Evolutionary conservation across 768 basidiomycete species (phyloP).

Genomic region (Russula ochroleuca): DNA sequence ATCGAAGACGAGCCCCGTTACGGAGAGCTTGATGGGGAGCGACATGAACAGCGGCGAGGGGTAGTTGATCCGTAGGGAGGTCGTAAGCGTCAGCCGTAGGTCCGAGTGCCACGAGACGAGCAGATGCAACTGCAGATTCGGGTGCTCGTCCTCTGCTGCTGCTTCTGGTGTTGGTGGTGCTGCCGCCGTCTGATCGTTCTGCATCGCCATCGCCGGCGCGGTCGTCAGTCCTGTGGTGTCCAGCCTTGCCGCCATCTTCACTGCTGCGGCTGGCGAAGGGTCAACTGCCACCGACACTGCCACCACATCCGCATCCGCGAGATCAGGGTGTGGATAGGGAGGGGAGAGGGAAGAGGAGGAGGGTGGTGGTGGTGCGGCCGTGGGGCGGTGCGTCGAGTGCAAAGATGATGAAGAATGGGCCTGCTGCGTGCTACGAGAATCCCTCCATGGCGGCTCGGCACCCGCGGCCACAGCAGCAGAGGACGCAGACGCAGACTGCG

Average conservation of each 20-base stretch:
- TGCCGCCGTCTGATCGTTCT: background rate
- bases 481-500: slow-evolving; percentile 24
- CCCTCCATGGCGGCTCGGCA: slow-evolving; percentile 37
- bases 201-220: background rate
- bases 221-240: background rate
- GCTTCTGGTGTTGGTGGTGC: background rate
- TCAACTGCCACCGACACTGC: slow-evolving; percentile 14
- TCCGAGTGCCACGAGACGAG: slow-evolving; percentile 84
- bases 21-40: slow-evolving; percentile 88
- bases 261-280: slow-evolving; percentile 10
- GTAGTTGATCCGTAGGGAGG: slow-evolving; percentile 94
- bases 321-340: slow-evolving; percentile 7
- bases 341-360: background rate
- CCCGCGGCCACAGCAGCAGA: slow-evolving; percentile 32
- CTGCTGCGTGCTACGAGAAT: slow-evolving; percentile 25
- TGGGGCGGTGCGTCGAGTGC: background rate
- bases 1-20: slow-evolving; percentile 81
- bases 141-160: slow-evolving; percentile 34
- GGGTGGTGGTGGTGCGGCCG: background rate
- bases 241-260: background rate
- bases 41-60: slow-evolving; percentile 97
- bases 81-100: slow-evolving; percentile 82
- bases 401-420: background rate
- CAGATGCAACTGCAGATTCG: slow-evolving; percentile 87
- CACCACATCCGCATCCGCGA: background rate